phyloP scores from a whole-genome alignment of 1,284 basidiomycete genomes.

The Microbotryomycetes sp. region DNA sequence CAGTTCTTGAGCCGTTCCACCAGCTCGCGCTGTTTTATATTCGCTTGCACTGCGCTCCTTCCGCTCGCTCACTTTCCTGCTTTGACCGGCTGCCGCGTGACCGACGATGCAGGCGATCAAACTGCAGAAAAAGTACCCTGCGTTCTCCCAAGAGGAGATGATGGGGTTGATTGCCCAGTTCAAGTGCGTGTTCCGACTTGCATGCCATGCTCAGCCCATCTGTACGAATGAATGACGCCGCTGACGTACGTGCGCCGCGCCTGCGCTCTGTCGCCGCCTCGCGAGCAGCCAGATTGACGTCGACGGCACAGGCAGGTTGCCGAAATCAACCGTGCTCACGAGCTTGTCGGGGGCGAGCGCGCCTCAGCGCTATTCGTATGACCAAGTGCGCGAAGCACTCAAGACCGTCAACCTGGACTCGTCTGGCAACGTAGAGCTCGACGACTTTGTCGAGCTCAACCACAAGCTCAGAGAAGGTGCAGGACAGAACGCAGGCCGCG shows the following conservation, averaged over 20 bases:
- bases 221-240: background rate
- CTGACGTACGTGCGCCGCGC: background rate
- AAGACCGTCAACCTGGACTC: slow-evolving; percentile 93
- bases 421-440: slow-evolving; percentile 90
- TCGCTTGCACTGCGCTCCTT: too few species aligned
- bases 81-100: too few species aligned
- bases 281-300: slow-evolving; percentile 67
- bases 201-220: background rate
- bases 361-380: slow-evolving; percentile 75
- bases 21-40: too few species aligned
- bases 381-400: slow-evolving; percentile 73
- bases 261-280: too few species aligned
- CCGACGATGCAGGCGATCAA: slow-evolving; percentile 76
- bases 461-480: slow-evolving; percentile 59
- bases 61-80: too few species aligned
- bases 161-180: slow-evolving; percentile 84
- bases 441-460: slow-evolving; percentile 95
- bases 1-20: too few species aligned
- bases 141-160: slow-evolving; percentile 80
- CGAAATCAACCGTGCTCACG: slow-evolving; percentile 71
- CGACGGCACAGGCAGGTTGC: slow-evolving; percentile 74
- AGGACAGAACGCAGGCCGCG: slow-evolving; percentile 50
- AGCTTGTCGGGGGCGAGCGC: slow-evolving; percentile 45
- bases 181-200: slow-evolving; percentile 58
- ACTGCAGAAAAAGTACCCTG: slow-evolving; percentile 84